Evolutionary conservation across 495 filamentous ascomycete genomes (phyloP).

Genomic region (Aspergillus affinis): DNA sequence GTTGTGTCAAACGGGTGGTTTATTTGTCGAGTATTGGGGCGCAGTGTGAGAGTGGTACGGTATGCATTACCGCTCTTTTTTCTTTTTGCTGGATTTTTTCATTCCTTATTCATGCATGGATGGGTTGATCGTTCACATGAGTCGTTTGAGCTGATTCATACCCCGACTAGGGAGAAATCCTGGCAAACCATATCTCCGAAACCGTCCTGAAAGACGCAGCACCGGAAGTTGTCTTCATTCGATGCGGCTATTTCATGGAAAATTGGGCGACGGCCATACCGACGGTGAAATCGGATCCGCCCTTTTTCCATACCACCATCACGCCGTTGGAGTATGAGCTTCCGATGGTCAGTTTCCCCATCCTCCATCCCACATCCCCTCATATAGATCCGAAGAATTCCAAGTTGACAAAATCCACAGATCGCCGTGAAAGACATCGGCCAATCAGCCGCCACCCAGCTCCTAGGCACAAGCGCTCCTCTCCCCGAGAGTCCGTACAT

Average conservation of each 20-base stretch:
- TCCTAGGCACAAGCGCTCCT: neutral
- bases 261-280: conserved; percentile 4
- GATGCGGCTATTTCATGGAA: conserved; percentile 17
- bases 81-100: too few relatives aligned
- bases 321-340: conserved; percentile 12
- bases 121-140: too few relatives aligned
- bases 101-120: too few relatives aligned
- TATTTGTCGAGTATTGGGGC: conserved; percentile 14
- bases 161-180: conserved; percentile 12
- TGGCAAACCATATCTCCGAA: conserved; percentile 15
- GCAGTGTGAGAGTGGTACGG: conserved; percentile 8
- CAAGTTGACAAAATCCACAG: neutral
- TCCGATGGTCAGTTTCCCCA: conserved; percentile 8
- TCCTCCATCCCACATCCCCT: too few relatives aligned
- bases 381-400: too few relatives aligned
- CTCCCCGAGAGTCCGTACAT: conserved; percentile 7
- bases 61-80: neutral
- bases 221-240: conserved; percentile 6
- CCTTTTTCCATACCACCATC: conserved; percentile 6
- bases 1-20: conserved; percentile 10
- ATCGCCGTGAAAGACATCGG: conserved; percentile 16
- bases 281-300: conserved; percentile 1
- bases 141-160: neutral
- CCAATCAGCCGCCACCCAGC: neutral
- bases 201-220: conserved; percentile 8